Base-by-base conservation (phyloP, 805 yeast species). In the Groenewaldozyma salmanticensis region DNA sequence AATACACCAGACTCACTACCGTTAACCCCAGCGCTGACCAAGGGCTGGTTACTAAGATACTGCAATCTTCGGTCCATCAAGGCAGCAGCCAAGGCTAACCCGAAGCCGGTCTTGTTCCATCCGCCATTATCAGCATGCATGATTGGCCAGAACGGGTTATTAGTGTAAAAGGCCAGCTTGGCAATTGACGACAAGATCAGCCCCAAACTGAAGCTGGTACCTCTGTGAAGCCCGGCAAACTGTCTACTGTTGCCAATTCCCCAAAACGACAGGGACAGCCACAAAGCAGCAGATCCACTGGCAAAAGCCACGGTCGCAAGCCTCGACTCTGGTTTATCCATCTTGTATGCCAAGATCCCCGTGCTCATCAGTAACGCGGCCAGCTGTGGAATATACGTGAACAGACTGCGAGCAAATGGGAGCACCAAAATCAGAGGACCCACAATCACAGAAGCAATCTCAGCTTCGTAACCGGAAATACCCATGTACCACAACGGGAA, bases 401-500 rank as follows among this genome's bases (percentile, higher is more conserved):
- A 63, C 6, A 71, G 46, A 5, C 48, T 48, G 42, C 71, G 64
- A 2, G 70, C 24, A n/a, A 64, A 62, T 13, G 75, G 68, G 13
- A 79, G 48, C 3, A 61, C 61, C 21, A 81, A 62, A 2, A 82
- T 32, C 11, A 79, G 44, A 1, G 95, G 86, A 2, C 82, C 70
- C 7, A 77, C 40, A 31, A 78, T 65, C 17, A 45, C 22, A 18
- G 77, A 64, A 4, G 75, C 55, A 36, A 85, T 67, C 2, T 77
- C 71, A 0, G 81, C 81, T 62, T 92, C 98, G 58, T 83, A 88
- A 3, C 98, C 98, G 1, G 95, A 82, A 42, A 92, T 81, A 4
- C 96, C 97, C 96, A 92, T 87, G 57, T 82, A 75, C 98, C 98
- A 92, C 47, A 92, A 68, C 7, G 98, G 98, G 70, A 92, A 92